Evolutionary conservation across 129 eudicot genomes (phyloP).

Genomic region (Centrapalus pauciflorus): DNA sequence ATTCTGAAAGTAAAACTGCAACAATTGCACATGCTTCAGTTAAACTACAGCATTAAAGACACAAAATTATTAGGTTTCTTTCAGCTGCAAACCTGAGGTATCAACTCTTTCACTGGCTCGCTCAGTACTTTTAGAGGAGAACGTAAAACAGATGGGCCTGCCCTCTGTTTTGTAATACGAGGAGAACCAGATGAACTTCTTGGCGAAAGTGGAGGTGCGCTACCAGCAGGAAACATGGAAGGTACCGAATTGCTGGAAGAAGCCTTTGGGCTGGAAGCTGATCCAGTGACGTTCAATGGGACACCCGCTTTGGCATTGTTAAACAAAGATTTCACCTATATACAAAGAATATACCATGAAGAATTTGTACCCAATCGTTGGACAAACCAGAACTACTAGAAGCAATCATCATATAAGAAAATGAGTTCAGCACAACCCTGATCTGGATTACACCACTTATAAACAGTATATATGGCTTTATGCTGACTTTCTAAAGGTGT

Average conservation of each 20-base stretch:
- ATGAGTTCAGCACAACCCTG: not conserved
- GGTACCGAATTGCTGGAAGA: slow-evolving; percentile 60
- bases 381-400: not conserved
- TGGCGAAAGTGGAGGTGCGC: slow-evolving; percentile 94
- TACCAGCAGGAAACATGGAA: slow-evolving; percentile 88
- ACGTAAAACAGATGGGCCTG: slow-evolving; percentile 67
- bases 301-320: slow-evolving; percentile 76
- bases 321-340: slow-evolving; percentile 74
- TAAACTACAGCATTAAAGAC: not conserved
- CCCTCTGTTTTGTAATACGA: slow-evolving; percentile 65
- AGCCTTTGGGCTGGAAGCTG: slow-evolving; percentile 62
- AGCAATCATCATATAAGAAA: not conserved
- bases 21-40: slow-evolving; percentile 10
- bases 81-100: slow-evolving; percentile 61
- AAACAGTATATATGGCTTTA: too few species aligned
- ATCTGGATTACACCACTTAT: not conserved
- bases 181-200: slow-evolving; percentile 87
- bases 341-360: slow-evolving; percentile 8
- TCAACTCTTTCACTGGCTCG: slow-evolving; percentile 70
- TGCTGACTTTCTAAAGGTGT: not conserved
- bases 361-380: not conserved
- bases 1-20: slow-evolving; percentile 83
- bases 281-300: slow-evolving; percentile 52
- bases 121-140: slow-evolving; percentile 68
- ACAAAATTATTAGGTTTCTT: slow-evolving; percentile 2